Conservation (phyloP, 1,139 yeast species). For the Taphrina deformans region DNA sequence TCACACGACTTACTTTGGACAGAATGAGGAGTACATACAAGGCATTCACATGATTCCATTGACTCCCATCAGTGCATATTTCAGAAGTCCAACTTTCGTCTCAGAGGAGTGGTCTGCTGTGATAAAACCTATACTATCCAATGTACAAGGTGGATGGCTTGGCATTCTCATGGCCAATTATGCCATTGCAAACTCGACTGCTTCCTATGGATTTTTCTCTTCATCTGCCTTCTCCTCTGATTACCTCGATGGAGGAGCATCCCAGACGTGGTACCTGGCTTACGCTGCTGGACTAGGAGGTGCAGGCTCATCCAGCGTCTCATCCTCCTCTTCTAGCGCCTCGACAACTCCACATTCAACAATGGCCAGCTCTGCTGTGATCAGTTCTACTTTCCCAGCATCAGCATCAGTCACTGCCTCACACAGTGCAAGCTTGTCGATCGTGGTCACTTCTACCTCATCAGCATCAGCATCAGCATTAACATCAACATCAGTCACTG, state of each 20-base stretch:
- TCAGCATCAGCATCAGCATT: neutral
- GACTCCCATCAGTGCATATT: conserved; percentile 77
- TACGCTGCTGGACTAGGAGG: conserved; percentile 60
- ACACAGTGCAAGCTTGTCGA: no score
- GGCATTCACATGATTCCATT: conserved; percentile 94
- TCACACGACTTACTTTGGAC: conserved; percentile 88
- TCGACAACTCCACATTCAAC: neutral
- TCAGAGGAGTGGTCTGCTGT: conserved; percentile 74
- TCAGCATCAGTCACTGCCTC: neutral
- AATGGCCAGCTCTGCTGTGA: neutral
- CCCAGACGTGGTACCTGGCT: conserved; percentile 85
- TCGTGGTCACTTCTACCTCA: neutral
- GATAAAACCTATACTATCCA: conserved; percentile 54
- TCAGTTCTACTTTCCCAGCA: no score
- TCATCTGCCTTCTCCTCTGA: conserved; percentile 50
- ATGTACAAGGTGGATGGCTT: conserved; percentile 76
- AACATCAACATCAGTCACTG: neutral
- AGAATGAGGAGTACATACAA: conserved; percentile 75
- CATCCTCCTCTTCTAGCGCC: conserved; percentile 52
- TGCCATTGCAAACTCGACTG: conserved; percentile 69
- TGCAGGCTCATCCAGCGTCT: neutral
- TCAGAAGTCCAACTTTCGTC: conserved; percentile 69
- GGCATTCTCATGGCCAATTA: conserved; percentile 65
- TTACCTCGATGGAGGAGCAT: conserved; percentile 83
- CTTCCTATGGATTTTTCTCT: conserved; percentile 69